A percentile compares a stretch with the other conserved stretches of the same genome.
Conservation (phyloP, 306 rosid genomes). For the Phaseolus lunatus region DNA sequence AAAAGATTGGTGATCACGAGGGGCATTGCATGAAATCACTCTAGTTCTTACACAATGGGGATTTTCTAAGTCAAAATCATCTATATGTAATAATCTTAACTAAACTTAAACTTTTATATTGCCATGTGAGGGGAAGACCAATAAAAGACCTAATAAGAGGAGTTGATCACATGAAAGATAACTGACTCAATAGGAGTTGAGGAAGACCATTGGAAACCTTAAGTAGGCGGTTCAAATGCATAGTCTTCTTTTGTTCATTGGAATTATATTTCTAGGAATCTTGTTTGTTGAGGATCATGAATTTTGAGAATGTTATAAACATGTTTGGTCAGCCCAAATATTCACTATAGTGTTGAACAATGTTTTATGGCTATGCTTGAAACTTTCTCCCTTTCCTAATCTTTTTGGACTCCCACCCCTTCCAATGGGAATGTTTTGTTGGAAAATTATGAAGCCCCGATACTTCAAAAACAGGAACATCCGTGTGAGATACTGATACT, state of each 20-base stretch:
- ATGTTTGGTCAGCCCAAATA: not conserved
- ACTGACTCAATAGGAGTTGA: not conserved
- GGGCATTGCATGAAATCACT: slow-evolving; percentile 25
- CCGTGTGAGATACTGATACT: no score
- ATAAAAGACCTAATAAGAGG: slow-evolving; percentile 3
- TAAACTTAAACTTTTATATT: not conserved
- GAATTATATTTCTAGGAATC: not conserved
- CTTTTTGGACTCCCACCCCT: not conserved
- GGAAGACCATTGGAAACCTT: not conserved
- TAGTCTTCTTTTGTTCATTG: not conserved
- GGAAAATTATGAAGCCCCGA: no score
- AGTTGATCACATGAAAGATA: slow-evolving; percentile 1
- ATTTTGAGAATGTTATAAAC: not conserved
- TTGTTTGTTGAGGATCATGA: not conserved
- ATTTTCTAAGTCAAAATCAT: slow-evolving; percentile 25
- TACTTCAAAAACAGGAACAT: no score
- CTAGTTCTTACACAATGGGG: slow-evolving; percentile 5
- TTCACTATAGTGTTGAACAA: no score
- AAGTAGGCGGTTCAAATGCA: not conserved
- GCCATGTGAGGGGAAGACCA: slow-evolving; percentile 7
- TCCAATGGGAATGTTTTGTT: no score
- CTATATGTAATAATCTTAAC: slow-evolving; percentile 11
- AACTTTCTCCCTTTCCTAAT: not conserved
- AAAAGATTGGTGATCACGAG: not conserved
- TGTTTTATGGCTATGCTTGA: no score